These are phyloP conservation scores for Cetradonia linearis DNA, from an alignment of 495 filamentous ascomycete genomes.

Conservation along the genomic window DNA sequence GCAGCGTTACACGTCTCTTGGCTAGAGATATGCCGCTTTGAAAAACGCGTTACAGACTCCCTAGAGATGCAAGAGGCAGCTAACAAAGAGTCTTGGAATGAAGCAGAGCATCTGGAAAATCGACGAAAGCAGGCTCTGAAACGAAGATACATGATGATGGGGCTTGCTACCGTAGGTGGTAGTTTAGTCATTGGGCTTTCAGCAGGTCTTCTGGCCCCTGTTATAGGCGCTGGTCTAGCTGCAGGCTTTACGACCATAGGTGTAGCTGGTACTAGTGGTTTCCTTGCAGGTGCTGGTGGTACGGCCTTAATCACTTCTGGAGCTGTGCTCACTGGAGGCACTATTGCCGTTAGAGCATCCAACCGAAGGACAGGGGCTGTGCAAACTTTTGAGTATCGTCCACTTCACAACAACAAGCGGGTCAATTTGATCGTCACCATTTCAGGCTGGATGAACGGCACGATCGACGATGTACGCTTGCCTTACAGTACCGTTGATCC, in stretches of 20 bases:
- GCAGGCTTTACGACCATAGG: slow-evolving; percentile 94
- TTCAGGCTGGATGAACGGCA: slow-evolving; percentile 97
- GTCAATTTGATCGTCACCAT: slow-evolving; percentile 94
- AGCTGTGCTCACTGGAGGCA: slow-evolving; percentile 75
- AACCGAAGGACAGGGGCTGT: slow-evolving; percentile 80
- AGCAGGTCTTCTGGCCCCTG: slow-evolving; percentile 80
- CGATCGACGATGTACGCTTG: slow-evolving; percentile 89
- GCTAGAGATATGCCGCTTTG: slow-evolving; percentile 92
- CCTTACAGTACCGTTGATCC: slow-evolving; percentile 94
- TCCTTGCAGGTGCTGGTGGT: slow-evolving; percentile 84
- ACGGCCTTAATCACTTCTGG: slow-evolving; percentile 87
- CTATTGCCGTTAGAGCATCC: slow-evolving; percentile 77
- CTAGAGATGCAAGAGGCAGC: slow-evolving; percentile 93
- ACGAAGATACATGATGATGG: slow-evolving; percentile 85
- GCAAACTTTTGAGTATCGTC: slow-evolving; percentile 91
- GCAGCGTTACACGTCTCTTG: slow-evolving; percentile 69
- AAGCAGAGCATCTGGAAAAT: slow-evolving; percentile 86
- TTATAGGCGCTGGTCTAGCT: slow-evolving; percentile 90
- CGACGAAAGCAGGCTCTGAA: slow-evolving; percentile 72
- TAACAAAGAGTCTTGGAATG: slow-evolving; percentile 94
- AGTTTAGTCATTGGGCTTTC: slow-evolving; percentile 93
- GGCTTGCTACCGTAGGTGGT: slow-evolving; percentile 90
- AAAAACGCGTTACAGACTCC: slow-evolving; percentile 94
- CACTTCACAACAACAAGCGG: slow-evolving; percentile 93
- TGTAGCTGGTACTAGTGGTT: slow-evolving; percentile 76